These are phyloP conservation scores for Coemansia sp. DNA, from an alignment of 192 early-diverging fungal species.

Conservation along the genomic window DNA sequence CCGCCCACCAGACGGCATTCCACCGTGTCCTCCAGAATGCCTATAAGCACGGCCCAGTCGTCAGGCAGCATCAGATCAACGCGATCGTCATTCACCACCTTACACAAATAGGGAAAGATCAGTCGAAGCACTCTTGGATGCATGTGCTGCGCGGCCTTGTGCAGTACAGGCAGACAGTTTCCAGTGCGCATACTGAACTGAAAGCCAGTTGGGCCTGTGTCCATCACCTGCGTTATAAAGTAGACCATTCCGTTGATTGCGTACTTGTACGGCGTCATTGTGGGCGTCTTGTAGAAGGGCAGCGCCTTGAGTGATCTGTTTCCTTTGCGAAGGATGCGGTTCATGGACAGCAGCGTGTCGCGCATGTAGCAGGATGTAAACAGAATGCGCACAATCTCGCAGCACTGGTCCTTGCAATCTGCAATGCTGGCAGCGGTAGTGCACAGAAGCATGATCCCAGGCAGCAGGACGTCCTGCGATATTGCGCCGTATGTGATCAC, in stretches of 20 bases:
- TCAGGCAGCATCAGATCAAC: constrained; percentile 40
- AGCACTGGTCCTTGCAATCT: constrained; percentile 32
- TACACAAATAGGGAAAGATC: constrained; percentile 51
- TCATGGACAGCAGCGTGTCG: constrained; percentile 49
- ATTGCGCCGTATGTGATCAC: constrained; percentile 51
- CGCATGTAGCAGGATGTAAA: constrained; percentile 57
- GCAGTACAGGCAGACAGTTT: constrained; percentile 51
- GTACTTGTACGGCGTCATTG: constrained; percentile 41
- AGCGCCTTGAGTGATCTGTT: constrained; percentile 24
- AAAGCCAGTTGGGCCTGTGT: constrained; percentile 44
- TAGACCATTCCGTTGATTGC: constrained; percentile 55
- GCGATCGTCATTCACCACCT: constrained; percentile 44
- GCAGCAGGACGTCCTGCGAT: constrained; percentile 21
- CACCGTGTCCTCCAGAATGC: constrained; percentile 32
- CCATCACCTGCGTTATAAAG: constrained; percentile 55
- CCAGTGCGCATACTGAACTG: constrained; percentile 53
- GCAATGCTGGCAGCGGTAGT: constrained; percentile 27
- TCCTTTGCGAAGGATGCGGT: constrained; percentile 37
- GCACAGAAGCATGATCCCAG: constrained; percentile 40
- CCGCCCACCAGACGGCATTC: constrained; percentile 26
- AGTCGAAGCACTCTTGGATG: constrained; percentile 41
- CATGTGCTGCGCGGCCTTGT: constrained; percentile 46
- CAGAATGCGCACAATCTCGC: constrained; percentile 42
- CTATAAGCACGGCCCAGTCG: constrained; percentile 40
- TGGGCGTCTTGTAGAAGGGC: constrained; percentile 17